Evolutionary conservation across 2,329 filamentous ascomycete genomes (phyloP), one percentile per base, ranked within the genome.

Genomic region (Phialocephala subalpina): DNA sequence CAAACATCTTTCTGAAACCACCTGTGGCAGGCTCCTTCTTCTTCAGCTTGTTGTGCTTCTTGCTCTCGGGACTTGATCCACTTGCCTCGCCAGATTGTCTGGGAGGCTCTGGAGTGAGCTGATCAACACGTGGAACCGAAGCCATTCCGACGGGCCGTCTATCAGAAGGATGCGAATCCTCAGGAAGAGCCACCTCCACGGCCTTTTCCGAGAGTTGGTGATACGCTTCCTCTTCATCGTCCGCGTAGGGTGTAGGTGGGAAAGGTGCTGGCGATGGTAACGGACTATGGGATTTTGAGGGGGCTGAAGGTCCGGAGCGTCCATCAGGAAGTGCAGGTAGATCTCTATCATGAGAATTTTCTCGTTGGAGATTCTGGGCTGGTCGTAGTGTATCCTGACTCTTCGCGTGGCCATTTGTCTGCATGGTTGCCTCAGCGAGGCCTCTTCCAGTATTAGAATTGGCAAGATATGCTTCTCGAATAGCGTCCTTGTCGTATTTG

Each of bases 401-500:
- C 56, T 70, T 65, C 11, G 60, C 38, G 16, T 67, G 67, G 64
- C 77, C 78, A 62, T 83, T 82, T 42, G 78, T 79, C 20, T 79
- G 78, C 62, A 83, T 78, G 14, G 83, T 80, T 18, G 83, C 81
- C 47, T 81, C 79, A 1, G 81, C 82, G 22, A 81, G 69, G 14
- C 92, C 92, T 65, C 87, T 91, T 25, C 94, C 94, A 49, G 91
- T 89, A 70, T 84, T 87, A 57, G 81, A 82, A 75, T 97, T 90
- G 55, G 88, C 87, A 60, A 98, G 84, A 78, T 98, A 98, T n/a
- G 92, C 89, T 69, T 93, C 89, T 62, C 94, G 90, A 68, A 97
- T 90, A 8, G 90, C 84, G 74, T 96, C 90, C 80, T 96, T 97
- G 80, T 98, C 96, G 77, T 97, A 98, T 74, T 94, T 94, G 78